phyloP scores from a whole-genome alignment of 352 stramenopile species.

The Aphanomyces stellatus region DNA sequence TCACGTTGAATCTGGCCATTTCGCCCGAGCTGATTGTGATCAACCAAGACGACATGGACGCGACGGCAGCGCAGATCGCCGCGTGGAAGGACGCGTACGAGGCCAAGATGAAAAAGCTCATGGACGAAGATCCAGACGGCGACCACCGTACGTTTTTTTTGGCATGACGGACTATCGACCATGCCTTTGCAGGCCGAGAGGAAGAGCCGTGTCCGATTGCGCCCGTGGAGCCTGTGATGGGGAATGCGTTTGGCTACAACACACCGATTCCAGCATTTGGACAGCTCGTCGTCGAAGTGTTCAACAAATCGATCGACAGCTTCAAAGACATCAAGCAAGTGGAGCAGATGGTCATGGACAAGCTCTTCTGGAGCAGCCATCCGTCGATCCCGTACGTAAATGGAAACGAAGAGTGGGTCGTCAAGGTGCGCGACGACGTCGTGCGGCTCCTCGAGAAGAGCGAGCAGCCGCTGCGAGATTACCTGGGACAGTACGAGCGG shows the following conservation, averaged over 20 bases:
- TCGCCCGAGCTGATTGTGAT: slow-evolving; percentile 63
- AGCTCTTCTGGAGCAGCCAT: slow-evolving; percentile 91
- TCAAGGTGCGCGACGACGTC: slow-evolving; percentile 45
- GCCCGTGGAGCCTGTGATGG: slow-evolving; percentile 34
- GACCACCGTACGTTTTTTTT: not conserved
- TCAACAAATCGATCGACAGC: slow-evolving; percentile 72
- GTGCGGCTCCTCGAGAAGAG: slow-evolving; percentile 50
- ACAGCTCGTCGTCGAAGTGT: slow-evolving; percentile 47
- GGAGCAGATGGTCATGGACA: slow-evolving; percentile 91
- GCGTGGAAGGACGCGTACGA: slow-evolving; percentile 35
- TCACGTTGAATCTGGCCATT: slow-evolving; percentile 60
- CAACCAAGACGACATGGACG: slow-evolving; percentile 67
- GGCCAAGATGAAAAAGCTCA: not conserved
- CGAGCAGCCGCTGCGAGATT: slow-evolving; percentile 48
- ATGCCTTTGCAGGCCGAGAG: not conserved
- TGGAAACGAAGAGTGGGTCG: slow-evolving; percentile 80
- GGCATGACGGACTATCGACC: not conserved
- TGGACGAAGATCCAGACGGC: slow-evolving; percentile 1
- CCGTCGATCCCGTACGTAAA: slow-evolving; percentile 80
- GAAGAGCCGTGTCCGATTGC: slow-evolving; percentile 46
- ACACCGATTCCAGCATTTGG: slow-evolving; percentile 59
- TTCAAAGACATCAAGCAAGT: slow-evolving; percentile 81
- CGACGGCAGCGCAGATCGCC: slow-evolving; percentile 33
- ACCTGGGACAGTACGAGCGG: slow-evolving; percentile 72
- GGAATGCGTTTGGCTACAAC: slow-evolving; percentile 55